Conservation (phyloP, 2,329 filamentous ascomycete genomes). For the Dactylonectria estremocensis region DNA sequence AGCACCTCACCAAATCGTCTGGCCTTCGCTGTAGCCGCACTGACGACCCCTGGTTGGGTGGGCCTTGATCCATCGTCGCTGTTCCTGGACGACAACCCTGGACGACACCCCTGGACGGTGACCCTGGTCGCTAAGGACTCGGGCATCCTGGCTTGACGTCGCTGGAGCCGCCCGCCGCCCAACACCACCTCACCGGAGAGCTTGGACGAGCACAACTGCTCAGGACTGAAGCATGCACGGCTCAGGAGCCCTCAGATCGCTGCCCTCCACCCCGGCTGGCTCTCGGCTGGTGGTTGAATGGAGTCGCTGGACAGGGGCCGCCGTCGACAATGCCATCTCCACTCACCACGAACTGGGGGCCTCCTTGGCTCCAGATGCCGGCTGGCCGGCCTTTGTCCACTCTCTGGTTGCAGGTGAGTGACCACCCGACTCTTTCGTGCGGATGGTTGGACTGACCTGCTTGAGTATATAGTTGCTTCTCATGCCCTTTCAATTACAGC, state of each 20-base stretch:
- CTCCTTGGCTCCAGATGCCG: conserved; percentile 43
- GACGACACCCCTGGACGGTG: background rate
- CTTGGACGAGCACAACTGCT: conserved; percentile 34
- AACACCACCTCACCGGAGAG: conserved; percentile 46
- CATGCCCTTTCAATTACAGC: conserved; percentile 40
- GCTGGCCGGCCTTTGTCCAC: conserved; percentile 39
- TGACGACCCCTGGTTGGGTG: conserved; percentile 34
- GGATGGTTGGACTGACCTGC: conserved; percentile 28
- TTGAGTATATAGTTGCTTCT: conserved; percentile 50
- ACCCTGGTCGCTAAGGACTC: conserved; percentile 28
- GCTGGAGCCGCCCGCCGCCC: conserved; percentile 42
- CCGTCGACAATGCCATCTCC: conserved; percentile 39
- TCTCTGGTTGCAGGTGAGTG: conserved; percentile 21
- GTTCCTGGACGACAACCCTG: conserved; percentile 24
- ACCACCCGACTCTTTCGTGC: conserved; percentile 15
- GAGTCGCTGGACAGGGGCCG: conserved; percentile 20
- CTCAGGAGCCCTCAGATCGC: conserved; percentile 30
- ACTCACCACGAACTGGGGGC: conserved; percentile 37
- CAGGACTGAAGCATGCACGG: conserved; percentile 37
- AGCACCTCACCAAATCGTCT: conserved; percentile 35
- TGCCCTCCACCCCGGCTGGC: conserved; percentile 31
- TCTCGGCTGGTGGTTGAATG: conserved; percentile 7
- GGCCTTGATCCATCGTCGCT: conserved; percentile 26
- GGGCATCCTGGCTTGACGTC: conserved; percentile 29
- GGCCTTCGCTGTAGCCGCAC: conserved; percentile 37